A percentile compares a stretch with the other conserved stretches of the same genome.
phyloP scores from a whole-genome alignment of 305 asterid genomes.

The Stenogyne calaminthoides region DNA sequence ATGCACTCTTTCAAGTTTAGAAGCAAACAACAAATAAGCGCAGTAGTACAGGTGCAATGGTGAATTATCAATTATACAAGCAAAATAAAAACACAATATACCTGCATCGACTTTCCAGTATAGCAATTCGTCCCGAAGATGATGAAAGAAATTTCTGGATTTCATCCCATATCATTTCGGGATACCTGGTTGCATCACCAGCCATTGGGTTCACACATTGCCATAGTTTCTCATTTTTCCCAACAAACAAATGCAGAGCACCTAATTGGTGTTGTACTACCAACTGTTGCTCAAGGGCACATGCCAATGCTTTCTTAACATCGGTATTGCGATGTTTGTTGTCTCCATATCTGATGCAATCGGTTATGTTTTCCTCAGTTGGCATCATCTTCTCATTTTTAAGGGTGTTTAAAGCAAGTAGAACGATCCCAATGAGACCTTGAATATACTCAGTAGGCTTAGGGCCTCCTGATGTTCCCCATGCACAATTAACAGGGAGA shows the following conservation, averaged over 20 bases:
- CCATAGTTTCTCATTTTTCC: conserved; percentile 84
- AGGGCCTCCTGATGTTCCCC: conserved; percentile 81
- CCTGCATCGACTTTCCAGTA: conserved; percentile 79
- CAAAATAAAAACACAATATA: conserved; percentile 31
- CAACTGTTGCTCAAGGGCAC: conserved; percentile 83
- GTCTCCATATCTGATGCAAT: conserved; percentile 79
- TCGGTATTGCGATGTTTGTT: conserved; percentile 70
- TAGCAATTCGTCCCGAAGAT: conserved; percentile 69
- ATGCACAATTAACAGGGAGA: conserved; percentile 45
- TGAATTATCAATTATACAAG: conserved; percentile 3
- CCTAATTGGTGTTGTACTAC: conserved; percentile 69
- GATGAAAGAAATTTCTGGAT: conserved; percentile 74
- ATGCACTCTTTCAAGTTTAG: conserved; percentile 11
- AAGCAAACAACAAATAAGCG: background rate
- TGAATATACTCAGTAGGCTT: conserved; percentile 70
- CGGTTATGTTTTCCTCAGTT: conserved; percentile 72
- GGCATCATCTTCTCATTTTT: conserved; percentile 86
- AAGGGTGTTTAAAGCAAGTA: conserved; percentile 81
- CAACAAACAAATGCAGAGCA: conserved; percentile 60
- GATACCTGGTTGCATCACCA: conserved; percentile 50
- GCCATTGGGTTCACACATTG: conserved; percentile 71
- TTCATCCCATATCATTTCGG: conserved; percentile 75
- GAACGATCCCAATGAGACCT: conserved; percentile 75
- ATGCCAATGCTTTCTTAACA: conserved; percentile 80
- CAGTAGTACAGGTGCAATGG: background rate